Evolutionary conservation across 768 basidiomycete species (phyloP).

Genomic region (Sistotremastrum niveocremeum): DNA sequence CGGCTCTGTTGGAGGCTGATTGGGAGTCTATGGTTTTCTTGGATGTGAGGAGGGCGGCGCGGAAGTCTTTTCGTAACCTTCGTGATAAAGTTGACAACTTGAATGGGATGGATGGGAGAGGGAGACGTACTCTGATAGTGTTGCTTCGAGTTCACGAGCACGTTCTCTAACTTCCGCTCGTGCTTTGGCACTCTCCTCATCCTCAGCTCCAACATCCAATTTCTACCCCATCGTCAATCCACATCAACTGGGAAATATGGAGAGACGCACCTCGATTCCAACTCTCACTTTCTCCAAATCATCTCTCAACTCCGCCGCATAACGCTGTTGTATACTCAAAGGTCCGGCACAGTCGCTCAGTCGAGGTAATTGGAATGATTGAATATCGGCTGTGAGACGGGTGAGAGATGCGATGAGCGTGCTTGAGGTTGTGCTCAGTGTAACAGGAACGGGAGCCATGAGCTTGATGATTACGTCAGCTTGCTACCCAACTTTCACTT

Average conservation of each 20-base stretch:
- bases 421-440: no score
- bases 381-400: constrained; percentile 48
- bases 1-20: constrained; percentile 46
- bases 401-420: constrained; percentile 35
- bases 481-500: no score
- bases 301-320: constrained; percentile 62
- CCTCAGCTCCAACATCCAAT: constrained; percentile 44
- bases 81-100: background rate
- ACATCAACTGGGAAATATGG: background rate
- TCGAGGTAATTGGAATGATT: constrained; percentile 61
- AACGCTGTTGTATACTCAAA: constrained; percentile 52
- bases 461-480: no score
- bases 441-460: no score
- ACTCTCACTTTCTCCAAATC: constrained; percentile 50
- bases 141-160: constrained; percentile 32
- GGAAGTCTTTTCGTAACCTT: constrained; percentile 49
- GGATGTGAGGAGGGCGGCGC: constrained; percentile 57
- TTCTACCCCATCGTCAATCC: constrained; percentile 1
- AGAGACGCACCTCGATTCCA: constrained; percentile 48
- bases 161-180: constrained; percentile 33
- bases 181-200: constrained; percentile 52
- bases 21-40: constrained; percentile 60
- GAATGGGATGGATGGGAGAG: constrained; percentile 4
- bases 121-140: constrained; percentile 36
- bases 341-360: constrained; percentile 59